These are phyloP conservation scores for Emericellopsis cladophorae DNA, from an alignment of 2,329 filamentous ascomycete species.

Conservation along the genomic window DNA sequence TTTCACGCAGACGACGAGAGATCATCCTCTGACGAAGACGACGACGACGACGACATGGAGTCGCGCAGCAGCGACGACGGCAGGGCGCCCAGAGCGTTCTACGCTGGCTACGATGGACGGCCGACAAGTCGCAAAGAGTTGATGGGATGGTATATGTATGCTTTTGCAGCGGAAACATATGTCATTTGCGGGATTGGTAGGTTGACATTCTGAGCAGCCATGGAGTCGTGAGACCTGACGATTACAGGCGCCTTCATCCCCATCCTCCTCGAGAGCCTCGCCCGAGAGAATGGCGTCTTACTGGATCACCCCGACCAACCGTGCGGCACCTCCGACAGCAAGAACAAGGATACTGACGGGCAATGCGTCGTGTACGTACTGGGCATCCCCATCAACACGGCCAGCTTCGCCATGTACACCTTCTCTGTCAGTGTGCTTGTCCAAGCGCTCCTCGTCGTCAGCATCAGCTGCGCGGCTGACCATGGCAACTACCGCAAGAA, in stretches of 20 bases:
- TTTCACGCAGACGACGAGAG: conserved; percentile 61
- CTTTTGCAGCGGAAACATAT: conserved; percentile 93
- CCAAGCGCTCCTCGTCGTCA: conserved; percentile 84
- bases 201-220: conserved; percentile 13
- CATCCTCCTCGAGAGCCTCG: conserved; percentile 86
- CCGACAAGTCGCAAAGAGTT: conserved; percentile 81
- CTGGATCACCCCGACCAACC: conserved; percentile 63
- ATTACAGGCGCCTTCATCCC: conserved; percentile 77
- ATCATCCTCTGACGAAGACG: conserved; percentile 27
- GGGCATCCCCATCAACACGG: conserved; percentile 83
- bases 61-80: conserved; percentile 21
- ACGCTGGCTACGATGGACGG: conserved; percentile 76
- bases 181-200: conserved; percentile 69
- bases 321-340: conserved; percentile 54
- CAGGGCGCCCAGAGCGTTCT: conserved; percentile 30
- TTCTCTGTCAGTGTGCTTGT: conserved; percentile 86
- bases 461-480: conserved; percentile 91
- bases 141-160: conserved; percentile 89
- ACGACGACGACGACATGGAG: conserved; percentile 18
- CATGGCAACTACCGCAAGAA: conserved; percentile 88
- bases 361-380: conserved; percentile 78
- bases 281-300: conserved; percentile 81
- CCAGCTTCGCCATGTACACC: conserved; percentile 96
- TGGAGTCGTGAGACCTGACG: conserved; percentile 5
- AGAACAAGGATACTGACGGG: conserved; percentile 33